phyloP scores from a whole-genome alignment of 1,139 yeast species.

The Diutina mesorugosa region DNA sequence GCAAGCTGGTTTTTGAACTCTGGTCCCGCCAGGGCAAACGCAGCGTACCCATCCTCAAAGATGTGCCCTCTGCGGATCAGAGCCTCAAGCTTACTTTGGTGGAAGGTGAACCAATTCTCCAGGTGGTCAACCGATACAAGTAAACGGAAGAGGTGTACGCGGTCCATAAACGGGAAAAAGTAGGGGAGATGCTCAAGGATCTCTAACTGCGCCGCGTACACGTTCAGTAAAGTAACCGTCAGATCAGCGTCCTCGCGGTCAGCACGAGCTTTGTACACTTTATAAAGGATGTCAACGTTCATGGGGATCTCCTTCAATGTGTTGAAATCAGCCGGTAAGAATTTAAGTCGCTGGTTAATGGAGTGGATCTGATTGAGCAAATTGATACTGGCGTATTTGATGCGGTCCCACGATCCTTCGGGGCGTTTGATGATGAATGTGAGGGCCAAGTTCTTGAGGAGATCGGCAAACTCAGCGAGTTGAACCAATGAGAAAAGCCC shows the following conservation, averaged over 20 bases:
- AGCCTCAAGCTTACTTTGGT: conserved; percentile 21
- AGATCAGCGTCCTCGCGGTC: not conserved
- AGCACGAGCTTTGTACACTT: conserved; percentile 3
- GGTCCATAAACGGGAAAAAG: conserved; percentile 58
- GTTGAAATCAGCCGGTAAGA: conserved; percentile 51
- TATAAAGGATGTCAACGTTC: conserved; percentile 11
- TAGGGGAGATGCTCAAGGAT: conserved; percentile 62
- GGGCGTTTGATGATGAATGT: conserved; percentile 29
- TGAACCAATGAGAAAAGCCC: conserved; percentile 30
- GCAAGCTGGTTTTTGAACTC: conserved; percentile 46
- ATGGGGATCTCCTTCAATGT: conserved; percentile 16
- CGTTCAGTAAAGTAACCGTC: conserved; percentile 2
- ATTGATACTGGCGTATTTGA: conserved; percentile 29
- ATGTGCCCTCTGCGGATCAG: conserved; percentile 56
- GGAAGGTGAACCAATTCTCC: not conserved
- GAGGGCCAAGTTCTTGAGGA: conserved; percentile 44
- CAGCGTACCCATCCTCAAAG: conserved; percentile 61
- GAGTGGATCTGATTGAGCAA: conserved; percentile 57
- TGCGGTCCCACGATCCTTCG: conserved; percentile 3
- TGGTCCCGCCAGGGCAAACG: conserved; percentile 28
- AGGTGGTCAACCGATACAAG: conserved; percentile 8
- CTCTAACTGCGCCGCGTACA: conserved; percentile 17
- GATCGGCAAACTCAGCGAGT: conserved; percentile 31
- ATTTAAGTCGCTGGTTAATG: conserved; percentile 54
- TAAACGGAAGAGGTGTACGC: conserved; percentile 61